Percentiles rank a stretch among this genome's conserved stretches.
These are phyloP conservation scores for Martensiomyces pterosporus DNA, from an alignment of 192 early-diverging fungal species.

Conservation along the genomic window DNA sequence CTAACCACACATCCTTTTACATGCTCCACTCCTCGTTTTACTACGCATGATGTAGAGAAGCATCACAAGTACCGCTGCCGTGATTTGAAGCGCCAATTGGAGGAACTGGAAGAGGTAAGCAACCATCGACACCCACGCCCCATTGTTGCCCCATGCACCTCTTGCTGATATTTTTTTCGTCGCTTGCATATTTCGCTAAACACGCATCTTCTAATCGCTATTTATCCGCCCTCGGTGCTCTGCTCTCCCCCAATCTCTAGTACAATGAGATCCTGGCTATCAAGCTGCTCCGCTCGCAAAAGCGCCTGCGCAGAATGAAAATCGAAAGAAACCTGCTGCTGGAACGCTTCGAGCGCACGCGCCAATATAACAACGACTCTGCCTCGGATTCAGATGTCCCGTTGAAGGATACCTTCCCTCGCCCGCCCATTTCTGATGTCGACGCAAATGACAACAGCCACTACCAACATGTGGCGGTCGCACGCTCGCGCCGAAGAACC, in stretches of 20 bases:
- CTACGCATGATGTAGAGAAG: conserved; percentile 26
- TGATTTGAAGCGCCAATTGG: conserved; percentile 47
- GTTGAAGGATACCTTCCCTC: conserved; percentile 39
- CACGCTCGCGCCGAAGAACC: neutral
- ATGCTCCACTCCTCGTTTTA: too few relatives aligned
- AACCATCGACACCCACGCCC: too few relatives aligned
- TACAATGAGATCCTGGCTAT: conserved; percentile 47
- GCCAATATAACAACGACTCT: conserved; percentile 18
- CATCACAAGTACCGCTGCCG: conserved; percentile 51
- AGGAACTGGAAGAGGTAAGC: conserved; percentile 47
- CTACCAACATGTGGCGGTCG: neutral
- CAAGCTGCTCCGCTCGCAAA: conserved; percentile 41
- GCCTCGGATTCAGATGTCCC: conserved; percentile 42
- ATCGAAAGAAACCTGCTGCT: conserved; percentile 45
- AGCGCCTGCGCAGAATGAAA: conserved; percentile 47
- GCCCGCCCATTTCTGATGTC: conserved; percentile 20
- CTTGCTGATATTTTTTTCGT: too few relatives aligned
- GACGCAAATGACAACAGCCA: conserved; percentile 8
- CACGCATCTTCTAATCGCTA: too few relatives aligned
- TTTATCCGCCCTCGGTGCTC: too few relatives aligned
- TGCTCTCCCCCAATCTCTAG: neutral
- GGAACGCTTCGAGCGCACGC: conserved; percentile 41
- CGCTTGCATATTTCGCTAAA: too few relatives aligned
- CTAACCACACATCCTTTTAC: too few relatives aligned
- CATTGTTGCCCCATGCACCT: too few relatives aligned